A percentile compares a stretch with the other conserved stretches of the same genome.
These are phyloP conservation scores for Monilinia polystroma DNA, from an alignment of 2,329 filamentous ascomycete genomes.

Conservation along the genomic window DNA sequence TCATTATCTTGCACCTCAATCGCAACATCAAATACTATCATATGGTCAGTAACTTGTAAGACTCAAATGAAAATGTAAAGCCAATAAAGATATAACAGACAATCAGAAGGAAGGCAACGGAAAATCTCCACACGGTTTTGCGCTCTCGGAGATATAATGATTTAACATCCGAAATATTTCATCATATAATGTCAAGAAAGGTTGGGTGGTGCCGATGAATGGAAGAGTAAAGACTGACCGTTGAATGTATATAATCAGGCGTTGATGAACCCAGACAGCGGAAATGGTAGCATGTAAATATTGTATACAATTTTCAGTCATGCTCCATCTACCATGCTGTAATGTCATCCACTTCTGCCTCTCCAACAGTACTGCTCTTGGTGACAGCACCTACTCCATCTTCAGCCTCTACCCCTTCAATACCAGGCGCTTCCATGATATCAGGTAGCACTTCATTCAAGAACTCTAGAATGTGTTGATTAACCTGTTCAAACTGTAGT, in stretches of 20 bases:
- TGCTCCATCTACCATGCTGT: constrained; percentile 71
- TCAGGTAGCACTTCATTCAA: constrained; percentile 79
- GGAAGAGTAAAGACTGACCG: background rate
- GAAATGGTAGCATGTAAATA: background rate
- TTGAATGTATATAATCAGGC: background rate
- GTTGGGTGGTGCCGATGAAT: background rate
- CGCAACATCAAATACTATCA: background rate
- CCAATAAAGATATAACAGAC: background rate
- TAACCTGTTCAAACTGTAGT: constrained; percentile 96
- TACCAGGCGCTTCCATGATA: constrained; percentile 71
- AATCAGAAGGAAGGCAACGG: constrained; percentile 99
- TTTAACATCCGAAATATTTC: constrained; percentile 98
- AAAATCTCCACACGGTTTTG: constrained; percentile 91
- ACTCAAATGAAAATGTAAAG: background rate
- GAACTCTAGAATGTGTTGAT: constrained; percentile 80
- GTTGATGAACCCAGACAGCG: background rate
- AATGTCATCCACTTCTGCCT: constrained; percentile 94
- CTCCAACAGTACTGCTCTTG: constrained; percentile 90
- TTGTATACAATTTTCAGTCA: background rate
- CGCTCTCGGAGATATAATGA: constrained; percentile 84
- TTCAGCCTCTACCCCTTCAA: constrained; percentile 43
- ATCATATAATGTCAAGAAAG: constrained; percentile 59
- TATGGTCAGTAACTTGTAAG: background rate
- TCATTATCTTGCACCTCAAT: background rate
- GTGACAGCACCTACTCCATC: constrained; percentile 61